Evolutionary conservation across 179 eudicot genomes (phyloP), one percentile per base, ranked within the genome.

Genomic region (Heliamphora pulchella): DNA sequence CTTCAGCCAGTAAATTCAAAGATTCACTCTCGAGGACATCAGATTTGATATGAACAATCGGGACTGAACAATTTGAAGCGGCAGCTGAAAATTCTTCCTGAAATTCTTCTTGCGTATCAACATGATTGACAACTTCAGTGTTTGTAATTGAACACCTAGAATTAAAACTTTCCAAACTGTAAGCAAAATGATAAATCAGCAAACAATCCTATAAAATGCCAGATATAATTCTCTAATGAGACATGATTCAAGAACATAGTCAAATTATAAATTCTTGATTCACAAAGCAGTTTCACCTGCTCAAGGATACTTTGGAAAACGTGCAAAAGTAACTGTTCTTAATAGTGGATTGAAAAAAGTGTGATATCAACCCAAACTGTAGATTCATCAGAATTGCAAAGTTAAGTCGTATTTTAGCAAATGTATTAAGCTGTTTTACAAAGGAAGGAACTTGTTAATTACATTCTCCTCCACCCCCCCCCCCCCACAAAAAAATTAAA

Each of bases 21-120:
- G 91, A 81, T 71, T 89, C 95, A 53, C 89, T 71, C 79, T 91
- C 91, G 50, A 89, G 87, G 48, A 87, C 82, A 75, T 94, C 90
- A 76, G 92, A 62, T 78, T 80, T 87, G 71, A 90, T 85, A 86
- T 86, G 89, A 81, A 88, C 81, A 62, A 88, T 57, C 73, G 92
- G 83, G 72, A 86, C 77, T 76, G 89, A 70, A 82, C 84, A 85
- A 82, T 58, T 81, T 62, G 92, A 78, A 81, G 85, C 88, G 72
- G 84, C 84, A 82, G 87, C 74, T 64, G 90, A 78, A 55, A 85
- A 61, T 50, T 88, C 91, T 78, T 87, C 92, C 65, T 81, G 82
- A 84, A 85, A 80, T 71, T 87, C 93, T 79, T 88, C 92, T 47
- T 83, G 86, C 66, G 82, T 81, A 61, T 81, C 83, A 82, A 90